Percentiles rank a stretch among this genome's conserved stretches.
These are phyloP conservation scores for Lumnitzera littorea DNA, from an alignment of 345 rosid species.

Conservation along the genomic window DNA sequence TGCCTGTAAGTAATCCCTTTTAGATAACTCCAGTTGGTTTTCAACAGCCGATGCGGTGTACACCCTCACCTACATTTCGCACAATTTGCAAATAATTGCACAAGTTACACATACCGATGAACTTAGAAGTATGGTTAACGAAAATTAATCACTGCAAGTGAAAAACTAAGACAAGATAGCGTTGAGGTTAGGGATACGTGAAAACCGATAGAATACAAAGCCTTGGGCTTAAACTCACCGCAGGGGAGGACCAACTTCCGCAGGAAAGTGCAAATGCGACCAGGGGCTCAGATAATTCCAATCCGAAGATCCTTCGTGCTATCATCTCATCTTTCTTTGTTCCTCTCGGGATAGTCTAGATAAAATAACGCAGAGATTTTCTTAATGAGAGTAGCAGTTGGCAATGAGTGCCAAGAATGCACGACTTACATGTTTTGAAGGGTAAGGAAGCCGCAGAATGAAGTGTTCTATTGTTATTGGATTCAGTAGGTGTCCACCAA, in stretches of 20 bases:
- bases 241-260: constrained; percentile 97
- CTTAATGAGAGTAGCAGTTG: too few relatives aligned
- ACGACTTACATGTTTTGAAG: constrained; percentile 54
- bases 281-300: constrained; percentile 77
- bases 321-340: constrained; percentile 52
- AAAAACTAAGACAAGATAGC: too few relatives aligned
- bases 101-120: background rate
- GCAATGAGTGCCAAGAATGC: background rate
- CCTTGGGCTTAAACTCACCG: constrained; percentile 43
- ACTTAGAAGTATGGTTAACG: too few relatives aligned
- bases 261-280: constrained; percentile 83
- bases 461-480: constrained; percentile 76
- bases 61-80: constrained; percentile 49
- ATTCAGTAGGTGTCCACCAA: constrained; percentile 62
- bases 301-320: constrained; percentile 49
- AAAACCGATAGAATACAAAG: constrained; percentile 3
- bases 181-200: too few relatives aligned
- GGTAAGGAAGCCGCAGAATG: constrained; percentile 71
- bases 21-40: constrained; percentile 57
- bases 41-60: constrained; percentile 64
- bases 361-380: background rate
- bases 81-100: constrained; percentile 16
- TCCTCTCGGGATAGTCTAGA: constrained; percentile 36
- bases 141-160: too few relatives aligned
- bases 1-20: constrained; percentile 73